Base-by-base conservation (phyloP, 148 eudicot species). In the Rhododendron williamsianum region DNA sequence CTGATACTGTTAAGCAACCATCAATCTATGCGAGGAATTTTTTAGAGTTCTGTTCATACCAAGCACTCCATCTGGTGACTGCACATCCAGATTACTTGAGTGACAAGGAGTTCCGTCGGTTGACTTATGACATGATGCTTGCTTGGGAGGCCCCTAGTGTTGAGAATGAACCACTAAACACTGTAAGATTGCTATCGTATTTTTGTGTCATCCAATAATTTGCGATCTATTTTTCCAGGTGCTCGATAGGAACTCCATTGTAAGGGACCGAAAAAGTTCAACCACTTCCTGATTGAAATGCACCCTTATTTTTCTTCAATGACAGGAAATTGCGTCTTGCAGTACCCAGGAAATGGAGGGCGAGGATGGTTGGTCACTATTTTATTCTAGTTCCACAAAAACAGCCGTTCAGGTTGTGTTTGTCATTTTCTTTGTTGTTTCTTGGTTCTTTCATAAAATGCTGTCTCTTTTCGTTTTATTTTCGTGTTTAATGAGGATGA, bases 71-170 rank as follows among this genome's bases (percentile, higher is more conserved):
- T 71, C 73, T 86, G 84, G 78, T 88, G 83, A 88, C 87, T 74
- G 45, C 88, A 11, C 88, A 83, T 67, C 85, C 98, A 43, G 88
- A 92, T 87, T 94, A 92, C 87, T 86, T 94, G 84, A 82, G 83
- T 54, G 92, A 93, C 87, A 92, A 94, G 89, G 95, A 94, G 65
- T 93, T 94, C 65, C 91, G 92, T 63, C 92, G 92, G 78, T 85
- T 93, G 85, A 92, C 92, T 45, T 94, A 87, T 86, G 98, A 92
- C 84, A 94, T 93, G 96, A 94, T 94, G 98, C 93, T 93, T 87
- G 95, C 98, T 21, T 94, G 98, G 98, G 98, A 94, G 76, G 86
- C 85, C 43, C 95, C 98, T 18, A 91, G 87, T 46, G 85, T 87
- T 84, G 88, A 92, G 63, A 83, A 25, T 84, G 89, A 89, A 58